A percentile compares a stretch with the other conserved stretches of the same genome.
These are phyloP conservation scores for Aspergillus phoenicis DNA, from an alignment of 2,329 filamentous ascomycete genomes.

Conservation along the genomic window DNA sequence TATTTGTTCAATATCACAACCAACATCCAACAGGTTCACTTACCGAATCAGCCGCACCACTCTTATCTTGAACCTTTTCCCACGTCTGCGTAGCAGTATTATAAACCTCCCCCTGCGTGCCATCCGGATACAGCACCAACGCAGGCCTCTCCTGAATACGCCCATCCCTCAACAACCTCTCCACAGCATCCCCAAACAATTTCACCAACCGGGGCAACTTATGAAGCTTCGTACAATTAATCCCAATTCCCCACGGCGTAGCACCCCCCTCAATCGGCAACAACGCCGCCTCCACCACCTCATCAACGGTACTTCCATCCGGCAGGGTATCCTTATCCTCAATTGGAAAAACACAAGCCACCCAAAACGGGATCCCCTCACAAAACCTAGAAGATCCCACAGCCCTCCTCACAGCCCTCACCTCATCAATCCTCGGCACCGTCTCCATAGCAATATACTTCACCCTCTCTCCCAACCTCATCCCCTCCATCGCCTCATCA, in stretches of 20 bases:
- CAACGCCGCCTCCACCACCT: slow-evolving; percentile 48
- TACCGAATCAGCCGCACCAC: slow-evolving; percentile 25
- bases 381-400: slow-evolving; percentile 5
- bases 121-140: slow-evolving; percentile 69
- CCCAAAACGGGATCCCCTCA: slow-evolving; percentile 56
- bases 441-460: slow-evolving; percentile 67
- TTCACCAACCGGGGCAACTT: slow-evolving; percentile 27
- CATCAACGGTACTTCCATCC: slow-evolving; percentile 55
- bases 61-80: slow-evolving; percentile 40
- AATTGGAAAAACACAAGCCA: slow-evolving; percentile 64
- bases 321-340: slow-evolving; percentile 55
- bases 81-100: slow-evolving; percentile 65
- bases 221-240: slow-evolving; percentile 62
- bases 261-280: slow-evolving; percentile 18
- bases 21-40: not conserved
- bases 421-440: slow-evolving; percentile 64
- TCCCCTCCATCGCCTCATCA: slow-evolving; percentile 35
- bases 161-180: slow-evolving; percentile 42
- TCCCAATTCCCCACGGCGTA: slow-evolving; percentile 64
- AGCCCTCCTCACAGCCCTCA: slow-evolving; percentile 55
- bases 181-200: slow-evolving; percentile 35
- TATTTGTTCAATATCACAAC: not conserved
- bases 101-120: slow-evolving; percentile 69
- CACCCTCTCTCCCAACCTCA: slow-evolving; percentile 38
- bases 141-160: slow-evolving; percentile 45